phyloP scores from a whole-genome alignment of 768 basidiomycete genomes.

The Cystobasidium tubakii region DNA sequence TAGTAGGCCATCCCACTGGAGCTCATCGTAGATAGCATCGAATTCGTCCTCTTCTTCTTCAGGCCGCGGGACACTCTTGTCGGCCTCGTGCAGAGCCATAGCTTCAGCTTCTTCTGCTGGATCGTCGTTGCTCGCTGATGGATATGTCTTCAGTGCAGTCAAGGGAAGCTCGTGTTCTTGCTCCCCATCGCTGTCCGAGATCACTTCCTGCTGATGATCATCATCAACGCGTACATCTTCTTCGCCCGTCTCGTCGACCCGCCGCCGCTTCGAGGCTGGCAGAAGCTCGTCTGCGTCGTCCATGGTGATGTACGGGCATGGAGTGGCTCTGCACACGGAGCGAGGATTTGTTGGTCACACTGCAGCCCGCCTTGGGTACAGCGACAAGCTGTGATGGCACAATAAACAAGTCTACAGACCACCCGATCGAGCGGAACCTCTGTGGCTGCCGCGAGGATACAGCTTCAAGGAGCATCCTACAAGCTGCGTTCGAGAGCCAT shows the following conservation, averaged over 20 bases:
- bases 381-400: too few species aligned
- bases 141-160: neutral
- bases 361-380: too few species aligned
- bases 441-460: too few species aligned
- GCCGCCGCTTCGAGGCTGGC: constrained; percentile 12
- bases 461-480: too few species aligned
- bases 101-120: neutral
- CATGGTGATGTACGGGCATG: neutral
- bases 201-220: neutral
- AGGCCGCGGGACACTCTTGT: neutral
- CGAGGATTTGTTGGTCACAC: neutral
- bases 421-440: too few species aligned
- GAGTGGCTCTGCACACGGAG: neutral
- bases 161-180: neutral
- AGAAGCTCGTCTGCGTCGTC: neutral
- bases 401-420: too few species aligned
- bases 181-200: constrained; percentile 24
- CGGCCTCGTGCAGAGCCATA: neutral
- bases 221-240: neutral
- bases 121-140: neutral
- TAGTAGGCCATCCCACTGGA: neutral
- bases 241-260: constrained; percentile 1
- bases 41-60: constrained; percentile 18
- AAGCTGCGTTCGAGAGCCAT: too few species aligned
- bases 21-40: constrained; percentile 1